These are phyloP conservation scores for Capsella rubella DNA, from an alignment of 441 rosid species.

Conservation along the genomic window DNA sequence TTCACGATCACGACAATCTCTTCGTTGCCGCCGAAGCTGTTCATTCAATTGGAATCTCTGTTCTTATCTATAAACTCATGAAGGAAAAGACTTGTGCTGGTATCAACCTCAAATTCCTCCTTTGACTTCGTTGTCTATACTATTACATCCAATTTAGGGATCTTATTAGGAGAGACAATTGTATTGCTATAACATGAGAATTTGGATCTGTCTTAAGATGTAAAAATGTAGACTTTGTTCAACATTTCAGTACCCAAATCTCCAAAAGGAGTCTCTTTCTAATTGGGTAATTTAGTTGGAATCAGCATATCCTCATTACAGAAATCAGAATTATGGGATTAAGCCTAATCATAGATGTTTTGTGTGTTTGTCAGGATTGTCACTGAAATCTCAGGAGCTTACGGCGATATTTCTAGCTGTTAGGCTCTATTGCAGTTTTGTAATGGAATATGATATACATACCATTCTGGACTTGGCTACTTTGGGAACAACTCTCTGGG, in stretches of 20 bases:
- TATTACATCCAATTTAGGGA: background rate
- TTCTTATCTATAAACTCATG: conserved; percentile 87
- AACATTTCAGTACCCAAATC: background rate
- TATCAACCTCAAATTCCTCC: conserved; percentile 25
- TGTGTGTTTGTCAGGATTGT: conserved; percentile 58
- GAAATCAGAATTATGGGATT: background rate
- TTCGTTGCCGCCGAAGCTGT: conserved; percentile 97
- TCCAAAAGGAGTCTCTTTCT: background rate
- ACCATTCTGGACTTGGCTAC: conserved; percentile 89
- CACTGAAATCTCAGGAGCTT: conserved; percentile 91
- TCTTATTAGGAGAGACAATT: background rate
- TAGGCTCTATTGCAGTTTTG: conserved; percentile 91
- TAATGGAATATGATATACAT: conserved; percentile 97
- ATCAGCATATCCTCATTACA: background rate
- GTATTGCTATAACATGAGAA: background rate
- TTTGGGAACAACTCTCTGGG: conserved; percentile 87
- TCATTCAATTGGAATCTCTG: conserved; percentile 86
- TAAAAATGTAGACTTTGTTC: background rate
- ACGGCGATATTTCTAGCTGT: conserved; percentile 90
- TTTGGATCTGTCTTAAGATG: background rate
- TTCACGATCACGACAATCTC: conserved; percentile 94
- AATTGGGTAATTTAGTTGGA: background rate
- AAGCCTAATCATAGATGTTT: background rate
- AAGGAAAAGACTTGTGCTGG: conserved; percentile 97
- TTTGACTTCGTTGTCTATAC: conserved; percentile 14